Conservation (phyloP, 164 flowering plant genomes). For the Dillenia turbinata region DNA sequence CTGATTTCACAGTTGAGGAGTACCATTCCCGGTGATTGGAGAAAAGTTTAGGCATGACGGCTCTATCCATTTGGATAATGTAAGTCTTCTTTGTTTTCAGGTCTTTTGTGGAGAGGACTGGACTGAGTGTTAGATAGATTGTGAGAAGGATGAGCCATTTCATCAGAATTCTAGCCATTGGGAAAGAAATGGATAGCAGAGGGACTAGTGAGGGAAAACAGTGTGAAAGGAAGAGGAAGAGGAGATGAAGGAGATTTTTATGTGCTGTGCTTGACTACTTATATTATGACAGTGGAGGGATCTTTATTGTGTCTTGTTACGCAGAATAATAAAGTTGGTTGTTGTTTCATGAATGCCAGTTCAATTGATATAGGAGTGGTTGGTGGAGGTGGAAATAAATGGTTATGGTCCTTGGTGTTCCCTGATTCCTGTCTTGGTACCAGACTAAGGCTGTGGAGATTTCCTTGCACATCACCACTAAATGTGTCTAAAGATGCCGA, state of each 20-base stretch:
- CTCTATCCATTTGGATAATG: conserved; percentile 55
- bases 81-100: conserved; percentile 35
- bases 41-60: conserved; percentile 41
- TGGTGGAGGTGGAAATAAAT: conserved; percentile 12
- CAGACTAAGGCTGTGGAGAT: background rate
- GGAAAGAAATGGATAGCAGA: too few relatives aligned
- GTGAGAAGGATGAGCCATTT: conserved; percentile 26
- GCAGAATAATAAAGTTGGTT: conserved; percentile 18
- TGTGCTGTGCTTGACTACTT: background rate
- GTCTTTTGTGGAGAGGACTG: conserved; percentile 9
- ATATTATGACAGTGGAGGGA: background rate
- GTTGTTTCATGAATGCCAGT: conserved; percentile 25
- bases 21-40: conserved; percentile 50
- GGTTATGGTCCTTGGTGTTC: background rate
- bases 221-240: conserved; percentile 1
- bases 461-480: too few relatives aligned
- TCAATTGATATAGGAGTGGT: conserved; percentile 4
- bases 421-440: background rate
- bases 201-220: too few relatives aligned
- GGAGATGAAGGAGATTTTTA: background rate
- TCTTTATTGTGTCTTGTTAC: background rate
- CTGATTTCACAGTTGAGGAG: conserved; percentile 31
- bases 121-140: conserved; percentile 10
- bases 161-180: conserved; percentile 14
- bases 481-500: too few relatives aligned